These are phyloP conservation scores for Solanum peruvianum DNA, from an alignment of 257 asterid genomes.

Conservation along the genomic window DNA sequence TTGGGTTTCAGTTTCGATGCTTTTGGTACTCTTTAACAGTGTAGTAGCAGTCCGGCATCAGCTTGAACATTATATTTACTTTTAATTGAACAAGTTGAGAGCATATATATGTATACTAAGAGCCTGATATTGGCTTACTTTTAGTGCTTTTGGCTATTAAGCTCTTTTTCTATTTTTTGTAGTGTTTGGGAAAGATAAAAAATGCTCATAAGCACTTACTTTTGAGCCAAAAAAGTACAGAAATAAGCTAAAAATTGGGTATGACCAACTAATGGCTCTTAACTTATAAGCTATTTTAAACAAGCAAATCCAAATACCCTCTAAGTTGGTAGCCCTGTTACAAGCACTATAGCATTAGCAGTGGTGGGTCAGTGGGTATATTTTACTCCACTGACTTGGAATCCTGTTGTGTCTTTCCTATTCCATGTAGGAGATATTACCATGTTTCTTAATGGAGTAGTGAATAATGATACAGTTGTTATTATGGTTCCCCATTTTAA, in stretches of 20 bases:
- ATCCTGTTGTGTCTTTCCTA: not conserved
- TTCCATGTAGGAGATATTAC: not conserved
- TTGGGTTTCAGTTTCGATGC: not conserved
- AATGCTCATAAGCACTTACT: no score
- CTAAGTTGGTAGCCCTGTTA: not conserved
- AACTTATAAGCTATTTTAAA: not conserved
- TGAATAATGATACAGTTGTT: not conserved
- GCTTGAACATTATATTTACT: not conserved
- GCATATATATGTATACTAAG: not conserved
- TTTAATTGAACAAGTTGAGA: not conserved
- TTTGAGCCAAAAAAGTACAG: not conserved
- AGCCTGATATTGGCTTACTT: not conserved
- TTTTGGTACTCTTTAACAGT: not conserved
- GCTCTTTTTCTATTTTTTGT: not conserved
- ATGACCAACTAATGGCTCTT: not conserved
- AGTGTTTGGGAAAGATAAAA: not conserved
- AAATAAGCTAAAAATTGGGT: not conserved
- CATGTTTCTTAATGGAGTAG: not conserved
- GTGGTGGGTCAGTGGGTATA: not conserved
- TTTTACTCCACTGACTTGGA: not conserved
- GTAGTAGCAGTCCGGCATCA: not conserved
- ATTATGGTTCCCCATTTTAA: not conserved
- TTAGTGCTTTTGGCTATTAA: not conserved
- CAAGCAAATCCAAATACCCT: not conserved
- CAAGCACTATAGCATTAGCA: not conserved